Evolutionary conservation across 129 eudicot genomes (phyloP).

Genomic region (Smallanthus sonchifolius): DNA sequence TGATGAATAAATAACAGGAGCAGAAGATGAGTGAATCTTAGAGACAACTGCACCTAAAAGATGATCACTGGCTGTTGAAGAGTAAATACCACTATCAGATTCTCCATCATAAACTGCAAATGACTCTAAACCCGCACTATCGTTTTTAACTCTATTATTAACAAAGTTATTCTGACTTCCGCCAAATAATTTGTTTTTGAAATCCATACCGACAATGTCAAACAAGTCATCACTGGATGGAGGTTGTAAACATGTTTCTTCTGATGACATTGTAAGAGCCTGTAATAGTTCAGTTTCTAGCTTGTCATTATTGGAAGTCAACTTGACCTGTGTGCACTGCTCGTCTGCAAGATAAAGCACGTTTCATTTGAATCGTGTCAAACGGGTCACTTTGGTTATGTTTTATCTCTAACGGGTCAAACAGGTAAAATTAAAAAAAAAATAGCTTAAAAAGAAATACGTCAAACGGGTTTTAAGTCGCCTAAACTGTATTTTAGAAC

Average conservation of each 20-base stretch:
- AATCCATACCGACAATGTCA: slow-evolving; percentile 79
- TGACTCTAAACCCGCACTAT: slow-evolving; percentile 10
- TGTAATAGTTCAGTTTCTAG: slow-evolving; percentile 33
- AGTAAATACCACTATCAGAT: slow-evolving; percentile 56
- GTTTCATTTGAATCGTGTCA: neutral
- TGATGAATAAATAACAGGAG: slow-evolving; percentile 37
- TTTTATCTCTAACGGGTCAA: neutral
- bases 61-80: slow-evolving; percentile 47
- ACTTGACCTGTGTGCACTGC: slow-evolving; percentile 6
- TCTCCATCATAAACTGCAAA: slow-evolving; percentile 47
- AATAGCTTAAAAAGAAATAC: neutral
- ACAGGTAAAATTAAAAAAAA: neutral
- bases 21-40: slow-evolving; percentile 41
- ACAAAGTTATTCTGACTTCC: slow-evolving; percentile 28
- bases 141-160: slow-evolving; percentile 22
- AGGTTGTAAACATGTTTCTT: slow-evolving; percentile 36
- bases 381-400: neutral
- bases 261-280: slow-evolving; percentile 38
- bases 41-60: slow-evolving; percentile 85
- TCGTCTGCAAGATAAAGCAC: slow-evolving; percentile 28
- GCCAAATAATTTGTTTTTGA: slow-evolving; percentile 37
- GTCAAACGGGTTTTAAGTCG: neutral
- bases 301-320: slow-evolving; percentile 15
- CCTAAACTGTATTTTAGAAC: neutral
- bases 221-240: slow-evolving; percentile 67